Evolutionary conservation across 805 yeast species (phyloP), one percentile per base, ranked within the genome.

Genomic region (Schwanniomyces polymorphus): DNA sequence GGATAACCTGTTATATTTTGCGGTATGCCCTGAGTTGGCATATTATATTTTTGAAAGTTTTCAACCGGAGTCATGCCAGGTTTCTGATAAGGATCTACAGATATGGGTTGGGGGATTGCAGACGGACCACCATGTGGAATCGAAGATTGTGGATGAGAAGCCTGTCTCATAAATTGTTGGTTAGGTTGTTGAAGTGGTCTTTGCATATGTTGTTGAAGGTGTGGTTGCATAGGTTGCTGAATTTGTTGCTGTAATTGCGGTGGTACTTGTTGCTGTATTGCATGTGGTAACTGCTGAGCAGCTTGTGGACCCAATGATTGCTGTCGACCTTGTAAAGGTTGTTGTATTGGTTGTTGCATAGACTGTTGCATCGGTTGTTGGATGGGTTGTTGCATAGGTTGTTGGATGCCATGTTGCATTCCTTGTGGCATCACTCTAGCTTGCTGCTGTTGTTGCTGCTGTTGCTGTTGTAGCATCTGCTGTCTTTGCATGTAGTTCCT

Each of bases 401-500:
- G 38, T 28, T 38, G 41, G 4, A 11, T 25, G 11, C 7, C 37
- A 10, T 27, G 41, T 9, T 29, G 43, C 11, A 23, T 27, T 12
- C 14, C 41, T 38, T 39, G 46, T 14, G 18, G 35, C 21, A 16
- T 31, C 7, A 6, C 21, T 31, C 35, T 31, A 31, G 31, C 44
- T 45, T 43, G 52, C 38, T 45, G 60, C 44, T 16, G 28, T 27
- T 41, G 53, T 28, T 48, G 52, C 42, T 67, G 71, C 38, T 59
- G 78, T 41, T 75, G 70, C 27, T 67, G 74, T 49, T 68, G 72
- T 48, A 60, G 61, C 27, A 57, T 62, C 54, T 68, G 80, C 48
- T 65, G 78, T 40, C 69, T 57, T 52, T 68, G 76, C 51, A 68
- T 60, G 59, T 71, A 72, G 50, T 61, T 64, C 42, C 69, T 57